phyloP scores from a whole-genome alignment of 148 eudicot species.

The Heliosperma pusillum region DNA sequence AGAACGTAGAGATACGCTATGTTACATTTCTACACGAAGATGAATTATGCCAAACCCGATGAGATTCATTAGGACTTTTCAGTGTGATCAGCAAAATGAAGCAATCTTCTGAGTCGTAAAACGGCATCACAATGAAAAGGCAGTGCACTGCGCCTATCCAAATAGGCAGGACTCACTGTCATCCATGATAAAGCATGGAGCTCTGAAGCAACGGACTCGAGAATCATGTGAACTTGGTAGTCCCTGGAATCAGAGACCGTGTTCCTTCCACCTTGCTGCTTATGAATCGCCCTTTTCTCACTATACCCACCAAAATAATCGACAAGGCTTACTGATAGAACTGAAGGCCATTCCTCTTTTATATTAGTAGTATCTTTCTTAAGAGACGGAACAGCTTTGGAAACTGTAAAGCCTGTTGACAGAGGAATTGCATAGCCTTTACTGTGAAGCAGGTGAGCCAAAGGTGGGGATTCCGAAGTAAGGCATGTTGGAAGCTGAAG shows the following conservation, averaged over 20 bases:
- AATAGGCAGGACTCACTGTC: constrained; percentile 90
- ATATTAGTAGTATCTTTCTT: constrained; percentile 47
- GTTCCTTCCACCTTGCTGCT: constrained; percentile 49
- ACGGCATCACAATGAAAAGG: constrained; percentile 95
- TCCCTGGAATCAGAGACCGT: constrained; percentile 47
- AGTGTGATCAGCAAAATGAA: constrained; percentile 74
- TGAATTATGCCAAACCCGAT: background rate
- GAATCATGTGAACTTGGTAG: constrained; percentile 51
- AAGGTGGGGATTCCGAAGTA: constrained; percentile 86
- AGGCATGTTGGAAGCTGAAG: constrained; percentile 95
- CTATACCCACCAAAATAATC: constrained; percentile 78
- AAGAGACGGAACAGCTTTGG: constrained; percentile 85
- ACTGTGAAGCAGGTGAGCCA: constrained; percentile 97
- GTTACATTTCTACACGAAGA: constrained; percentile 5
- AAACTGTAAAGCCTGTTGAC: constrained; percentile 78
- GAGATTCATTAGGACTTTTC: constrained; percentile 22
- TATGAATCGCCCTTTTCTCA: constrained; percentile 47
- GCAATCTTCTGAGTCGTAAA: constrained; percentile 68
- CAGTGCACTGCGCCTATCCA: constrained; percentile 81
- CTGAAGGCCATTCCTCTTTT: constrained; percentile 94
- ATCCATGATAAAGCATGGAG: constrained; percentile 94
- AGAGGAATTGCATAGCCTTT: constrained; percentile 88
- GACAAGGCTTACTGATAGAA: constrained; percentile 77
- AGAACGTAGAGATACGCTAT: background rate
- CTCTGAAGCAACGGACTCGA: constrained; percentile 72